phyloP scores from a whole-genome alignment of 495 filamentous ascomycete species.

The Wilcoxina mikolae region DNA sequence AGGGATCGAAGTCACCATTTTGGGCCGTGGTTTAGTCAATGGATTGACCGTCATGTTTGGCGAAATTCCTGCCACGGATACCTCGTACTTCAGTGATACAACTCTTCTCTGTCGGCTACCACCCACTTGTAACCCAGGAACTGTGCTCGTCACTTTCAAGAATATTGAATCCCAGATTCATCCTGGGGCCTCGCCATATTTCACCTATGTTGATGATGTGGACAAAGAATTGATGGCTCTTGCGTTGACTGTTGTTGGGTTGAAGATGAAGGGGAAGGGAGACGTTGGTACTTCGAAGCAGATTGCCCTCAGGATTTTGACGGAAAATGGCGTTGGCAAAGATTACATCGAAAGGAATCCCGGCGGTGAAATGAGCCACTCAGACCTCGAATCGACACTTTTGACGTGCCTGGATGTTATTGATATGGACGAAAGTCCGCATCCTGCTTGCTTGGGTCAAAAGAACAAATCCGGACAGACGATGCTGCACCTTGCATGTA shows the following conservation, averaged over 20 bases:
- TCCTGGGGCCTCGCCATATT: conserved; percentile 42
- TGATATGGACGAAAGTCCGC: conserved; percentile 58
- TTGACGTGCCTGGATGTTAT: conserved; percentile 61
- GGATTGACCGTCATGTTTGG: conserved; percentile 82
- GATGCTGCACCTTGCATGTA: conserved; percentile 68
- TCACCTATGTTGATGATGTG: conserved; percentile 66
- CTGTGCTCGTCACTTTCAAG: conserved; percentile 48
- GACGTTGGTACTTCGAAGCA: conserved; percentile 10
- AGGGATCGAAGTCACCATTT: conserved; percentile 69
- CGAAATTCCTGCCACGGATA: conserved; percentile 57
- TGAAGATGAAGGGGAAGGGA: conserved; percentile 37
- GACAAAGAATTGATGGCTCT: conserved; percentile 55
- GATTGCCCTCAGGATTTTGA: conserved; percentile 5
- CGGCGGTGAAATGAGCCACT: conserved; percentile 3
- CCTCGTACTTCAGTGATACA: conserved; percentile 66
- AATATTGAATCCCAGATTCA: conserved; percentile 28
- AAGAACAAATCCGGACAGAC: conserved; percentile 54
- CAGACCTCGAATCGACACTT: conserved; percentile 53
- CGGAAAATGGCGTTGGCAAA: conserved; percentile 2
- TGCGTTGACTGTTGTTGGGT: conserved; percentile 42
- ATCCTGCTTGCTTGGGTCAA: conserved; percentile 49
- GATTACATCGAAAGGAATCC: neutral
- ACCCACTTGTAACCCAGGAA: conserved; percentile 51
- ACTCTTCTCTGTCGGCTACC: conserved; percentile 76
- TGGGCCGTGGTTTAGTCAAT: conserved; percentile 64